These are phyloP conservation scores for Plasmodium billcollinsi DNA, from an alignment of 169 alveolate genomes.

Conservation along the genomic window DNA sequence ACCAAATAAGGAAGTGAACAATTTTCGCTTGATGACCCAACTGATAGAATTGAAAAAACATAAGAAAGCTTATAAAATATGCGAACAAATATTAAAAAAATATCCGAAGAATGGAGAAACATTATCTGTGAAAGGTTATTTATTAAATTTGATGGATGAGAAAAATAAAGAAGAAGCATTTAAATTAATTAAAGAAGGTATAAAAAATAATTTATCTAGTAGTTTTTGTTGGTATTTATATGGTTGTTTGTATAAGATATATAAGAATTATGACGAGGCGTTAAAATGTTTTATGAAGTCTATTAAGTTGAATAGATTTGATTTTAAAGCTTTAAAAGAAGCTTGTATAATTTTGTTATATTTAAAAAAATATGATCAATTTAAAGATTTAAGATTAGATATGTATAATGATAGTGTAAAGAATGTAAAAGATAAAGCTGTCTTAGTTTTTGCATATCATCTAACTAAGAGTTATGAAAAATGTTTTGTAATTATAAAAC, in stretches of 20 bases:
- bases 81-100: constrained; percentile 70
- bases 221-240: constrained; percentile 76
- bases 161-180: constrained; percentile 73
- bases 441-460: constrained; percentile 53
- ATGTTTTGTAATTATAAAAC: constrained; percentile 49
- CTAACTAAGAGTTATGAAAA: constrained; percentile 38
- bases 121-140: constrained; percentile 60
- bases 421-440: constrained; percentile 53
- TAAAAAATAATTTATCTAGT: constrained; percentile 64
- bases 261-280: constrained; percentile 70
- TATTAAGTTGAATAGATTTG: constrained; percentile 33
- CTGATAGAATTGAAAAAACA: constrained; percentile 65
- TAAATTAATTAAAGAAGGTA: constrained; percentile 67
- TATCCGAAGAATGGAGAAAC: constrained; percentile 73
- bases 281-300: constrained; percentile 66
- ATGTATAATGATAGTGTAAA: constrained; percentile 46
- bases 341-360: constrained; percentile 44
- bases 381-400: constrained; percentile 53
- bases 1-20: constrained; percentile 54
- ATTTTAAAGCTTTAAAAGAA: constrained; percentile 66
- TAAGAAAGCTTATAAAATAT: constrained; percentile 66
- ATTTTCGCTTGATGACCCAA: constrained; percentile 68
- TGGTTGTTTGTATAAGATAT: constrained; percentile 68
- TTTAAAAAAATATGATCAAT: constrained; percentile 56
- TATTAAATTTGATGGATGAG: constrained; percentile 46